Conservation (phyloP, 73 alveolate genomes). For the Paramecium octaurelia region DNA sequence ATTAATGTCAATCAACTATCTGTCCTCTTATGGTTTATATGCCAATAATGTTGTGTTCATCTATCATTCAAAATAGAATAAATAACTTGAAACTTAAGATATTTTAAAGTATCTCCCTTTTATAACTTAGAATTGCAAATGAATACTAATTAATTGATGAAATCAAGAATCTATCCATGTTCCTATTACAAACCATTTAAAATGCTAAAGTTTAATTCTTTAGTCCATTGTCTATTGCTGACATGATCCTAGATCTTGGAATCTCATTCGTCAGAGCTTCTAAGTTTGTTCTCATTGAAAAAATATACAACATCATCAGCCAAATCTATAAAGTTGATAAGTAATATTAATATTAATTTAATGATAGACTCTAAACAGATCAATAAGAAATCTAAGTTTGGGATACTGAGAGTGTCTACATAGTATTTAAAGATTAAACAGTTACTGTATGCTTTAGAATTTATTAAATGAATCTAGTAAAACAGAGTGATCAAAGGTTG, state of each 20-base stretch:
- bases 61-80: background rate
- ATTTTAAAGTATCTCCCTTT: background rate
- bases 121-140: background rate
- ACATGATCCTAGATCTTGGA: constrained; percentile 32
- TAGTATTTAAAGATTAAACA: background rate
- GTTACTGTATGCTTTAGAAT: background rate
- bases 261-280: constrained; percentile 37
- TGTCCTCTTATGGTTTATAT: background rate
- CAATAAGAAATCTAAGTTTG: background rate
- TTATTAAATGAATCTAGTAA: background rate
- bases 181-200: background rate
- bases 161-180: background rate
- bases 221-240: constrained; percentile 43
- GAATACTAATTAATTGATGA: constrained; percentile 24
- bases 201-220: constrained; percentile 34
- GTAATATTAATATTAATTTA: background rate
- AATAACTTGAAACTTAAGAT: background rate
- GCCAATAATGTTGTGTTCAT: background rate
- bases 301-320: background rate
- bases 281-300: background rate
- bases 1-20: background rate
- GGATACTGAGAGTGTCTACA: background rate
- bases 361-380: constrained; percentile 7
- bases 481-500: constrained; percentile 4
- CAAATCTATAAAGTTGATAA: background rate